Conservation (phyloP, 148 eudicot genomes). For the Fagopyrum esculentum region DNA sequence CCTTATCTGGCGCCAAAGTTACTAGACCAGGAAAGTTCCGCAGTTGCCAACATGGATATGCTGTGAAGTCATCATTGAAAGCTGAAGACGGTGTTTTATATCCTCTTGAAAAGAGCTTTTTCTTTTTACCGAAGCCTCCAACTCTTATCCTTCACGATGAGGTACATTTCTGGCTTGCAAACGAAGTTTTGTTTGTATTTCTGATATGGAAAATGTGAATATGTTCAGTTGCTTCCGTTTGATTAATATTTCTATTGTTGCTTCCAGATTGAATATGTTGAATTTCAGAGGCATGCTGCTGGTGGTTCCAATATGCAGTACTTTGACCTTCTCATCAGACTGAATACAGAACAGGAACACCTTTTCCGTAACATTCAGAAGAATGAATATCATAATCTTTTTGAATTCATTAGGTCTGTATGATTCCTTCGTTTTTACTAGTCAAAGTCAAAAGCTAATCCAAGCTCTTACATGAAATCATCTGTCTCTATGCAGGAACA, state of each 20-base stretch:
- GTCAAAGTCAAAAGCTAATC: no score
- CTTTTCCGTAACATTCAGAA: slow-evolving; percentile 95
- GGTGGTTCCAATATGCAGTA: slow-evolving; percentile 98
- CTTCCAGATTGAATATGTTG: slow-evolving; percentile 80
- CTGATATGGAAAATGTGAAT: neutral
- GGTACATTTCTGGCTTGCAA: slow-evolving; percentile 34
- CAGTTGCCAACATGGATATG: slow-evolving; percentile 89
- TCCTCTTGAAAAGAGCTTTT: slow-evolving; percentile 97
- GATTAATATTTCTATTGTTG: neutral
- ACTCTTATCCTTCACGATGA: slow-evolving; percentile 96
- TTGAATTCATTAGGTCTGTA: slow-evolving; percentile 70
- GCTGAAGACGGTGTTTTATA: slow-evolving; percentile 96
- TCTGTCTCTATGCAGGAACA: slow-evolving; percentile 40
- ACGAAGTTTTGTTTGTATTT: no score
- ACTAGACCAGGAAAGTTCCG: slow-evolving; percentile 97
- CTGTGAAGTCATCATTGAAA: slow-evolving; percentile 92
- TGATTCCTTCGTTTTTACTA: neutral
- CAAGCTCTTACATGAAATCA: no score
- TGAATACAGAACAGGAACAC: slow-evolving; percentile 91
- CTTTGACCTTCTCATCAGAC: slow-evolving; percentile 81
- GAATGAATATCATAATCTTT: slow-evolving; percentile 77
- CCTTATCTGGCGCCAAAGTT: slow-evolving; percentile 85
- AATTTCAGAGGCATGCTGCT: slow-evolving; percentile 94
- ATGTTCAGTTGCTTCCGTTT: neutral
- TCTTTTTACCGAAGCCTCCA: slow-evolving; percentile 97